Conservation (phyloP, 2,329 filamentous ascomycete species). For the Diaporthe caulivora region DNA sequence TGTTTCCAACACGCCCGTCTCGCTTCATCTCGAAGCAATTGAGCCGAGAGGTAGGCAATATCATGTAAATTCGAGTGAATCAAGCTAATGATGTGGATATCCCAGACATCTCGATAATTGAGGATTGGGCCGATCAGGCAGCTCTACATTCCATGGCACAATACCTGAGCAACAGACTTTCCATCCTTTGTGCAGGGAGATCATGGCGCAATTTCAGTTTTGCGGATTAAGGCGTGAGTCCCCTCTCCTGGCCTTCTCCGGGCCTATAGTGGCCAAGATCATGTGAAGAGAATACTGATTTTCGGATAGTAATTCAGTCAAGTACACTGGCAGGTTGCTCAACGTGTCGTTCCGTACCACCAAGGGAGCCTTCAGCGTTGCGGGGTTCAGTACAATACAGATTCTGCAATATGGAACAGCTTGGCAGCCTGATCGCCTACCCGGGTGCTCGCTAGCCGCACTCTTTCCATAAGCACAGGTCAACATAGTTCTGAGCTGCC, state of each 20-base stretch:
- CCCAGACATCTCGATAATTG: not conserved
- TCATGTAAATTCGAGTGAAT: fast-evolving
- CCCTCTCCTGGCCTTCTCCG: not conserved
- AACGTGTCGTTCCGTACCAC: not conserved
- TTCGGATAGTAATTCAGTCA: not conserved
- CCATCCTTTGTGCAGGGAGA: not conserved
- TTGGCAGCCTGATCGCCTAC: not conserved
- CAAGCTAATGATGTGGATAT: not conserved
- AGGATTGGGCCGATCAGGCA: not conserved
- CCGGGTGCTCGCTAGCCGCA: not conserved
- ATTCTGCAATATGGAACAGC: not conserved
- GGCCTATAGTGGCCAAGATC: no score
- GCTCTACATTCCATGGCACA: not conserved
- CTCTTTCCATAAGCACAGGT: not conserved
- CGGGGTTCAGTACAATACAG: slow-evolving; percentile 4
- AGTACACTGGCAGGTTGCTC: slow-evolving; percentile 6
- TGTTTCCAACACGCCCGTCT: not conserved
- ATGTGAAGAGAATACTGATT: not conserved
- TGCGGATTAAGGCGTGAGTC: not conserved
- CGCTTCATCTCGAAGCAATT: not conserved
- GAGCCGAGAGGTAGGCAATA: not conserved
- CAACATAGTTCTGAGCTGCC: not conserved
- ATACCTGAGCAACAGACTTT: not conserved
- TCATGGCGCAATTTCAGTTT: not conserved
- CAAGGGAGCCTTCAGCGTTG: not conserved